Conservation (phyloP, 164 flowering plant species). For the Aristolochia contorta region DNA sequence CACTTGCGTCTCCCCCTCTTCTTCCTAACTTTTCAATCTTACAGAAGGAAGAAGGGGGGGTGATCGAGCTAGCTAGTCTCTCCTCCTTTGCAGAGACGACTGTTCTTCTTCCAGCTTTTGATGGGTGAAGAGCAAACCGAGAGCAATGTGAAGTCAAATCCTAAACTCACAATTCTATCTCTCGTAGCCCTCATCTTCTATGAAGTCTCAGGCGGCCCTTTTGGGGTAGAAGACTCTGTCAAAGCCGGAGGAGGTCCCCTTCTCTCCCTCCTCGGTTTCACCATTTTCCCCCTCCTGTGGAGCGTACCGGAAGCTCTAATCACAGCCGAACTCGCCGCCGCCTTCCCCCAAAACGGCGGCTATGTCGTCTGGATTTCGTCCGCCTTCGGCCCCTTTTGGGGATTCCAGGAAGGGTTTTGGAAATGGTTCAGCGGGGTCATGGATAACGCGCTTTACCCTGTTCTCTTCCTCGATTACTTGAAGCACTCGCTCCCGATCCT, state of each 20-base stretch:
- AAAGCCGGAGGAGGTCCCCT: slow-evolving; percentile 77
- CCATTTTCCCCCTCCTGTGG: slow-evolving; percentile 76
- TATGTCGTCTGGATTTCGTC: slow-evolving; percentile 83
- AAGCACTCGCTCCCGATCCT: slow-evolving; percentile 67
- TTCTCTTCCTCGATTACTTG: slow-evolving; percentile 77
- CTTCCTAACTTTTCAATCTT: no score
- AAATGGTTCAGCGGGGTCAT: slow-evolving; percentile 94
- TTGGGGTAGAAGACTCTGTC: slow-evolving; percentile 87
- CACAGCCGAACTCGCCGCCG: slow-evolving; percentile 83
- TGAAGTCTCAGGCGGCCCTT: slow-evolving; percentile 94
- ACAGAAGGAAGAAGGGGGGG: no score
- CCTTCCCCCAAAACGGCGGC: slow-evolving; percentile 82
- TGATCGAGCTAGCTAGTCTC: no score
- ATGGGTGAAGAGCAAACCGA: no score
- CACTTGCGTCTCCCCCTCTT: no score
- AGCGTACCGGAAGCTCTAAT: slow-evolving; percentile 86
- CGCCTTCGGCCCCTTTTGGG: slow-evolving; percentile 93
- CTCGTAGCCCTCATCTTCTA: slow-evolving; percentile 79
- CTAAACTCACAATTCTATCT: slow-evolving; percentile 60
- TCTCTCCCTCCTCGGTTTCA: slow-evolving; percentile 66
- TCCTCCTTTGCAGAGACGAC: no score
- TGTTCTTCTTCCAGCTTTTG: not conserved
- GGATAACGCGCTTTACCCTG: slow-evolving; percentile 87
- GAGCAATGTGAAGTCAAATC: slow-evolving; percentile 12
- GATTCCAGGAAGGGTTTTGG: slow-evolving; percentile 89